Evolutionary conservation across 2,329 filamentous ascomycete genomes (phyloP), one percentile per base, ranked within the genome.

Genomic region (Aureobasidium pullulans): DNA sequence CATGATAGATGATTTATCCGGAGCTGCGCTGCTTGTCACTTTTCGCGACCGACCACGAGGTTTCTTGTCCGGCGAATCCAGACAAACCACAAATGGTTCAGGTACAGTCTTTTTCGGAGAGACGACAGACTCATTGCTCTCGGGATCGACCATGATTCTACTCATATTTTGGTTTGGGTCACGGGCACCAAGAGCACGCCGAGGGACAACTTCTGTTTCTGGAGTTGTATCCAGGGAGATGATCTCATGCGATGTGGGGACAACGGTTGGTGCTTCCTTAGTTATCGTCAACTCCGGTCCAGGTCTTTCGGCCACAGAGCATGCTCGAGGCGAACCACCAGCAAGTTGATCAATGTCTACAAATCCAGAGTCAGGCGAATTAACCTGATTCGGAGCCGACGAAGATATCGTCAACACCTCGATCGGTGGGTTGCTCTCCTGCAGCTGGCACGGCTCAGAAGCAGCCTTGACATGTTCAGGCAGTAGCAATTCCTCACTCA

Each of bases 31-130:
- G 32, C 31, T 16, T 28, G 16, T n/a, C 4, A 57, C 62, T 50
- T 68, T 69, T 13, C 61, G 63, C 19, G 65, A 66, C n/a, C 67
- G 64, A 4, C 65, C 65, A 43, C 64, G 64, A 15, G 63, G 57
- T 11, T 62, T 59, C 32, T 64, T 64, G 7, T 53, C 36, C 15
- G 34, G 34, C 19, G 57, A 52, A 6, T 49, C n/a, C 8, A 50
- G 5, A 54, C 32, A 11, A n/a, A 43, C 31, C 11, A 43, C 9
- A 13, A 8, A 31, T 49, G 56, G 43, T 49, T 10, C 15, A n/a
- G 9, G 6, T 11, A 15, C 13, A 9, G 6, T 11, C 34, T 36
- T 57, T 7, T 34, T 42, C 15, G 32, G 32, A 8, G 40, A 34
- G 16, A 23, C 13, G 6, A 13, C 37, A 10, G 11, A 8, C 29